Evolutionary conservation across 352 stramenopile species (phyloP).

Genomic region (Phytophthora idaei): DNA sequence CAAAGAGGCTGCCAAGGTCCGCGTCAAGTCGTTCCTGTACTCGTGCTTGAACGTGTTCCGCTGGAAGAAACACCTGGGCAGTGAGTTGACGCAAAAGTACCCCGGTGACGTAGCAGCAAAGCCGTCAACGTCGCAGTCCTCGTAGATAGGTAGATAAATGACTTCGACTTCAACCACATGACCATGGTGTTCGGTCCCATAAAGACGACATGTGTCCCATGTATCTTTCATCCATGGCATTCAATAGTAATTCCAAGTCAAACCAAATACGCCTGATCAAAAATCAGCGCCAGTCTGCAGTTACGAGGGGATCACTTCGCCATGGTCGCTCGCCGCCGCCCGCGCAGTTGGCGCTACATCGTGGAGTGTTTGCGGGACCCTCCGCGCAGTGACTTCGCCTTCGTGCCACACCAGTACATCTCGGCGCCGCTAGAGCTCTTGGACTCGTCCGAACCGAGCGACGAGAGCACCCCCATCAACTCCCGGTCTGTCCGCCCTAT

Average conservation of each 20-base stretch:
- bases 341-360: constrained; percentile 63
- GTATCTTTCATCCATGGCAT: not conserved
- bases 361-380: constrained; percentile 69
- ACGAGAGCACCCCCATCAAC: constrained; percentile 80
- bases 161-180: constrained; percentile 6
- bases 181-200: not conserved
- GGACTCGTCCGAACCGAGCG: constrained; percentile 36
- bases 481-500: constrained; percentile 25
- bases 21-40: constrained; percentile 78
- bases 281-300: not conserved
- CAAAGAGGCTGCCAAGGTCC: constrained; percentile 71
- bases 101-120: constrained; percentile 19
- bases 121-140: not conserved
- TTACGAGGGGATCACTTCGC: not conserved
- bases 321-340: constrained; percentile 23
- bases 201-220: constrained; percentile 1
- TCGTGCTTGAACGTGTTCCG: constrained; percentile 70
- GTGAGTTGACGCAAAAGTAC: constrained; percentile 79
- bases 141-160: constrained; percentile 6
- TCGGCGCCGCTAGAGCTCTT: constrained; percentile 49
- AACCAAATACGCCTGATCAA: constrained; percentile 6
- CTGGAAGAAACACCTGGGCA: constrained; percentile 83
- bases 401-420: constrained; percentile 84
- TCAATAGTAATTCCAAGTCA: not conserved
- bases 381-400: constrained; percentile 78